Evolutionary conservation across 345 rosid genomes (phyloP).

Genomic region (Atalantia buxifolia): DNA sequence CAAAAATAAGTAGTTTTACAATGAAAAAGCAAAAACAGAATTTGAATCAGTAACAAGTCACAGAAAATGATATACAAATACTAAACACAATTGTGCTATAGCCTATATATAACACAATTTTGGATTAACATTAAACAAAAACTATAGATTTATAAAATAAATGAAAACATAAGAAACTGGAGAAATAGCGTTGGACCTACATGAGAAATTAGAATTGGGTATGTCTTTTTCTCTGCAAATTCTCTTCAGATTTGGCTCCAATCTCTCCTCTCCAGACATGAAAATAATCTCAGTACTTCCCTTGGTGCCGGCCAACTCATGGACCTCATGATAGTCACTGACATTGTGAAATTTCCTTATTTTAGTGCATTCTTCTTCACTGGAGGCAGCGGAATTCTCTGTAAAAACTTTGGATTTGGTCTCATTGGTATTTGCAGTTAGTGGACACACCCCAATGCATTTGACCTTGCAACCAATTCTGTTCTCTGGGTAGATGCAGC

Average conservation of each 20-base stretch:
- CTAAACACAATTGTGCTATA: neutral
- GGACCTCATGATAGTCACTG: neutral
- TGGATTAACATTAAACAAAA: neutral
- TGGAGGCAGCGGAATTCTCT: neutral
- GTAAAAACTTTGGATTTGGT: neutral
- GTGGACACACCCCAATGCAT: conserved; percentile 27
- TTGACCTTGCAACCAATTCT: conserved; percentile 15
- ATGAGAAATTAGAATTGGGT: neutral
- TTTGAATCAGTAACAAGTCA: too few relatives aligned
- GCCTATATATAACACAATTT: neutral
- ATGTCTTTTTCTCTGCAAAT: neutral
- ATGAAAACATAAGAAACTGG: neutral
- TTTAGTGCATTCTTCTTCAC: neutral
- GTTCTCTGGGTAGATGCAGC: neutral
- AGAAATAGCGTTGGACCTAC: neutral
- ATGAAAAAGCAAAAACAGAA: neutral
- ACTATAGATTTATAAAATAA: neutral
- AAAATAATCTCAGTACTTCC: neutral
- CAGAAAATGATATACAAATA: neutral
- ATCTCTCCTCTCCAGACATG: neutral
- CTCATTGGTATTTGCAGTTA: neutral
- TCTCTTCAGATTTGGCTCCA: neutral
- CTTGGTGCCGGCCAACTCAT: neutral
- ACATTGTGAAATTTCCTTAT: neutral
- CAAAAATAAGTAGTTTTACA: neutral